phyloP scores from a whole-genome alignment of 768 basidiomycete genomes.

The Tricholoma sp. region DNA sequence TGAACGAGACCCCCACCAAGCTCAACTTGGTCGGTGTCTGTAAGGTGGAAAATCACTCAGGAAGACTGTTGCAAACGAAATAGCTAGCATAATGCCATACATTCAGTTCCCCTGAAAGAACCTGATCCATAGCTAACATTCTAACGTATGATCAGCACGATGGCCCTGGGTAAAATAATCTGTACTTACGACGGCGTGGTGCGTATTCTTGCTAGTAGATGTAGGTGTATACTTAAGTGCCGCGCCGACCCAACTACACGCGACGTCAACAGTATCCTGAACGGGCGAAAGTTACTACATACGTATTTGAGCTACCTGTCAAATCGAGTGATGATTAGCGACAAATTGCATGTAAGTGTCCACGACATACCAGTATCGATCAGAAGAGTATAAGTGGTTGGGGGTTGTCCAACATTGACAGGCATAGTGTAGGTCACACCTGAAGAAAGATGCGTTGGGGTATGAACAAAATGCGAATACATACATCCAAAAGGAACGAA shows the following conservation, averaged over 20 bases:
- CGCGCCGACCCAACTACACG: slow-evolving; percentile 74
- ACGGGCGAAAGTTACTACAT: not conserved
- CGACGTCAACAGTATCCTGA: slow-evolving; percentile 22
- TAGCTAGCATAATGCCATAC: not conserved
- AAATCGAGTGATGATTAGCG: slow-evolving; percentile 8
- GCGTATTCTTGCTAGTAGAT: slow-evolving; percentile 42
- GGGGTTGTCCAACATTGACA: slow-evolving; percentile 48
- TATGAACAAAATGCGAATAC: not conserved
- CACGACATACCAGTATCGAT: slow-evolving; percentile 47
- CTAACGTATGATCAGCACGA: slow-evolving; percentile 25
- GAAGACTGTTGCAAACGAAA: not conserved
- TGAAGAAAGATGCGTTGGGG: slow-evolving; percentile 2
- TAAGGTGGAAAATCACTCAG: slow-evolving; percentile 1
- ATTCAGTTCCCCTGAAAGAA: slow-evolving; percentile 45
- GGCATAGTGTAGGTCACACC: slow-evolving; percentile 47
- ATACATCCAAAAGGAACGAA: slow-evolving; percentile 9
- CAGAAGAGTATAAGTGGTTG: slow-evolving; percentile 45
- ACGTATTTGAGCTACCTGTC: not conserved
- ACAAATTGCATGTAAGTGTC: not conserved
- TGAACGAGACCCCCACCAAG: slow-evolving; percentile 43
- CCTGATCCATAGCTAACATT: slow-evolving; percentile 58
- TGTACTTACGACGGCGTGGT: slow-evolving; percentile 39
- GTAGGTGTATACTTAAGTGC: slow-evolving; percentile 38
- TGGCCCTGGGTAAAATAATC: not conserved
- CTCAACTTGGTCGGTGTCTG: slow-evolving; percentile 49